Base-by-base conservation (phyloP, 2,329 filamentous ascomycete species). In the Cryphonectria parasitica region DNA sequence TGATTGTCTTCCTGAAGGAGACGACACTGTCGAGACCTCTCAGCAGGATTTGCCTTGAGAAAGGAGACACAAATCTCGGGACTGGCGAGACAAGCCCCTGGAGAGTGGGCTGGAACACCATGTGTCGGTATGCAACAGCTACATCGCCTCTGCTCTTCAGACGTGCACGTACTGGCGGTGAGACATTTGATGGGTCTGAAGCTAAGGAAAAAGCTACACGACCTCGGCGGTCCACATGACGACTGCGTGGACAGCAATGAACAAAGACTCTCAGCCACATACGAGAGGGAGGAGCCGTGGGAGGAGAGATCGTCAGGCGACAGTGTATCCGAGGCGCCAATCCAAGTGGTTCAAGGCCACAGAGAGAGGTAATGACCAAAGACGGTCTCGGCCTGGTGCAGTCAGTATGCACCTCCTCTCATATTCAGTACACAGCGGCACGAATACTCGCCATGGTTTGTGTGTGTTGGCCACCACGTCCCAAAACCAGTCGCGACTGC, bases 401-500 rank as follows among this genome's bases (percentile, higher is more conserved):
- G 54, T 31, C 28, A 58, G 54, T 17, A 58, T 31, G 28, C 54
- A 15, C 25, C 54, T 28, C 6, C 25, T 41, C 39, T 41, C 39
- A 45, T 64, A 28, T 31, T n/a, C 19, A 36, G 63, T 31, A 52
- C 63, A n/a, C 31, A 11, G 43, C 43, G 43, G 63, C 63, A 64
- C 63, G 15, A 17, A 52, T 28, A 34, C 15, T 34, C 15, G 41
- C 43, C 25, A 31, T 19, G 61, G 15, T 25, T 63, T 28, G 36
- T 28, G 36, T 31, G 11, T 7, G 39, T 45, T 28, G 39, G 22
- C 5, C 34, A 34, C n/a, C 11, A 31, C n/a, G n/a, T 45, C 22
- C 22, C 39, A 11, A 63, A 39, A n/a, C 60, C 13, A 31, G 36
- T 22, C 61, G 58, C 28, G 58, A 15, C 19, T 8, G 19, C 2